Evolutionary conservation across 83 land plant genomes (phyloP).

Genomic region (Isoetes engelmannii): DNA sequence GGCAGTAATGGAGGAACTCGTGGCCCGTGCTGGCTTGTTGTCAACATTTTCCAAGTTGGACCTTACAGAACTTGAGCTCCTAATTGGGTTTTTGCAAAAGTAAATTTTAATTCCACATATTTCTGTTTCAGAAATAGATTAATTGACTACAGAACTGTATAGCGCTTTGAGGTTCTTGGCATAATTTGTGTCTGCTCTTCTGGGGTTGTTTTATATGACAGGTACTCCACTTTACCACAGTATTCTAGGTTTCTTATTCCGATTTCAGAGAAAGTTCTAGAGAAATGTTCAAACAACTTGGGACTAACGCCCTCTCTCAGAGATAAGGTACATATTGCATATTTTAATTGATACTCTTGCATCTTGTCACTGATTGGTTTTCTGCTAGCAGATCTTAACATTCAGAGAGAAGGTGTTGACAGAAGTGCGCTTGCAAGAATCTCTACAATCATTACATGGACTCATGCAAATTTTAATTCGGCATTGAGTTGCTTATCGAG

Average conservation of each 20-base stretch:
- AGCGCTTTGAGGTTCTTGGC: background rate
- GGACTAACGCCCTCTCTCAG: constrained; percentile 17
- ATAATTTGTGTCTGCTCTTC: background rate
- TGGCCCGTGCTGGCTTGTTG: constrained; percentile 73
- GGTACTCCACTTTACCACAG: constrained; percentile 29
- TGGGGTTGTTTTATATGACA: constrained; percentile 8
- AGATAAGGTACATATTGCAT: constrained; percentile 19
- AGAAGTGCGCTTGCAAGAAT: constrained; percentile 26
- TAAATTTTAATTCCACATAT: constrained; percentile 11
- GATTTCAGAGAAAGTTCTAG: constrained; percentile 28
- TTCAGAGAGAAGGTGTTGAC: constrained; percentile 28
- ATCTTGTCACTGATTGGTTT: background rate
- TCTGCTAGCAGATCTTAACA: constrained; percentile 16
- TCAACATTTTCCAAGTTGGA: constrained; percentile 60
- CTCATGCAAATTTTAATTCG: constrained; percentile 25
- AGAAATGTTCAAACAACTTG: constrained; percentile 24
- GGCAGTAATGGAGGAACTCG: constrained; percentile 83
- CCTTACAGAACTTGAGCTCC: constrained; percentile 52
- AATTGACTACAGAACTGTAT: background rate
- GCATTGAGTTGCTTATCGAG: background rate
- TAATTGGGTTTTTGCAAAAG: constrained; percentile 56
- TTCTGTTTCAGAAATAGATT: background rate
- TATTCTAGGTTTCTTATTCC: constrained; percentile 36
- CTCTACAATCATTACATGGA: constrained; percentile 38
- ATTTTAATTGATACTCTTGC: background rate